These are phyloP conservation scores for Syncephalastrum monosporum DNA, from an alignment of 371 early-diverging fungal genomes.

Conservation along the genomic window DNA sequence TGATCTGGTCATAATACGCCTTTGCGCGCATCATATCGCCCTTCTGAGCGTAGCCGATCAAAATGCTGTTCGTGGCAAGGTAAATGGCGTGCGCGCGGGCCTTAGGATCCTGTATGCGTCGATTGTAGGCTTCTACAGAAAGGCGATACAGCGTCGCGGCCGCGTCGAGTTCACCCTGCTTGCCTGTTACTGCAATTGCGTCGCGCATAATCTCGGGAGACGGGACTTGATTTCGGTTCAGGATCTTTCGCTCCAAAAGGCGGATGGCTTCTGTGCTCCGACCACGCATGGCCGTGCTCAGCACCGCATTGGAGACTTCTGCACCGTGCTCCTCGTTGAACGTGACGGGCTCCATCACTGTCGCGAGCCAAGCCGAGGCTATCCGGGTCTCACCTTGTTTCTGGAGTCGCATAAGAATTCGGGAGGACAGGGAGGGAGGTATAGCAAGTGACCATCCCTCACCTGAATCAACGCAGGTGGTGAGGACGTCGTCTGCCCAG, in stretches of 20 bases:
- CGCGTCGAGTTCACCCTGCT: conserved; percentile 40
- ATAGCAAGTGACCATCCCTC: no score
- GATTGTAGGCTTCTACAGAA: conserved; percentile 26
- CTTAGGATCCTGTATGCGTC: conserved; percentile 10
- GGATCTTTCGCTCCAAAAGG: conserved; percentile 23
- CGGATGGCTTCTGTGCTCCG: conserved; percentile 19
- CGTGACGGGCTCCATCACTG: no score
- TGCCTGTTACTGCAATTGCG: conserved; percentile 42
- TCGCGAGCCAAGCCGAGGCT: no score
- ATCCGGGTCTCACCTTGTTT: no score
- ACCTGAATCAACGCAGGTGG: no score
- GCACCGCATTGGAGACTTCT: conserved; percentile 7
- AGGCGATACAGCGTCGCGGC: conserved; percentile 31
- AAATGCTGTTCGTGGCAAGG: conserved; percentile 49
- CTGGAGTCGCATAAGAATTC: no score
- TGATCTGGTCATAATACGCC: conserved; percentile 54
- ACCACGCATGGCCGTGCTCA: conserved; percentile 25
- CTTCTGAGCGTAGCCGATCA: conserved; percentile 57
- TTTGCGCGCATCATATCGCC: conserved; percentile 58
- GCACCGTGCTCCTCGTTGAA: no score
- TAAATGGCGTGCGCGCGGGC: conserved; percentile 26
- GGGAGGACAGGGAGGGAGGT: no score
- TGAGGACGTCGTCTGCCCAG: no score
- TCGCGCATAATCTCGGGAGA: conserved; percentile 40
- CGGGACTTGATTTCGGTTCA: conserved; percentile 25